phyloP scores from a whole-genome alignment of 805 yeast species.

The Clavispora asparagi region DNA sequence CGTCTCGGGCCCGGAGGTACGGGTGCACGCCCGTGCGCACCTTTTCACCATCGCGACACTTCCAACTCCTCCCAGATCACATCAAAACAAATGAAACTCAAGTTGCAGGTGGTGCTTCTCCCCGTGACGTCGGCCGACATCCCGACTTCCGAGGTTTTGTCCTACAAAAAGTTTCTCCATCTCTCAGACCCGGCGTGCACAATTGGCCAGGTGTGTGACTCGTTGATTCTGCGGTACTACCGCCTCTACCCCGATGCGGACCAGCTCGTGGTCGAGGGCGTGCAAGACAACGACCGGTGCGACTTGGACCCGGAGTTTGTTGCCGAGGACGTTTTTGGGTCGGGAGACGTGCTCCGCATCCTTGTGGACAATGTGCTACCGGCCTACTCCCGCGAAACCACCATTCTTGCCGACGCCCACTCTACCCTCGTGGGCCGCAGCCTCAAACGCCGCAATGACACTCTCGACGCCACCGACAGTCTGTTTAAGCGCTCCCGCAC shows the following conservation, averaged over 20 bases:
- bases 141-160: constrained; percentile 16
- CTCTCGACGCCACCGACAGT: constrained; percentile 3
- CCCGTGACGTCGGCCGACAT: constrained; percentile 20
- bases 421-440: constrained; percentile 4
- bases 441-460: constrained; percentile 1
- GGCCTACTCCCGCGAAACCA: constrained; percentile 2
- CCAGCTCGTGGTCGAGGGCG: constrained; percentile 47
- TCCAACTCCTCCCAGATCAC: background rate
- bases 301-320: constrained; percentile 76
- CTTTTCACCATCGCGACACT: constrained; percentile 1
- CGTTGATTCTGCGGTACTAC: constrained; percentile 49
- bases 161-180: constrained; percentile 52
- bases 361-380: constrained; percentile 25
- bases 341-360: constrained; percentile 32
- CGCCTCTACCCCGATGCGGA: constrained; percentile 64
- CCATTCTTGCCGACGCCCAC: background rate
- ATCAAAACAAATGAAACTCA: constrained; percentile 18
- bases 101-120: constrained; percentile 32
- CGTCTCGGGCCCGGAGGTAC: background rate
- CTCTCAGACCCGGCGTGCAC: constrained; percentile 47
- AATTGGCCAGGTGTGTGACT: constrained; percentile 46
- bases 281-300: constrained; percentile 65
- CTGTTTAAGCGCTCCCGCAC: constrained; percentile 10
- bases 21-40: background rate
- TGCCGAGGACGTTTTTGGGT: constrained; percentile 57